These are phyloP conservation scores for Kwoniella botswanensis DNA, from an alignment of 768 basidiomycete species.

Conservation along the genomic window DNA sequence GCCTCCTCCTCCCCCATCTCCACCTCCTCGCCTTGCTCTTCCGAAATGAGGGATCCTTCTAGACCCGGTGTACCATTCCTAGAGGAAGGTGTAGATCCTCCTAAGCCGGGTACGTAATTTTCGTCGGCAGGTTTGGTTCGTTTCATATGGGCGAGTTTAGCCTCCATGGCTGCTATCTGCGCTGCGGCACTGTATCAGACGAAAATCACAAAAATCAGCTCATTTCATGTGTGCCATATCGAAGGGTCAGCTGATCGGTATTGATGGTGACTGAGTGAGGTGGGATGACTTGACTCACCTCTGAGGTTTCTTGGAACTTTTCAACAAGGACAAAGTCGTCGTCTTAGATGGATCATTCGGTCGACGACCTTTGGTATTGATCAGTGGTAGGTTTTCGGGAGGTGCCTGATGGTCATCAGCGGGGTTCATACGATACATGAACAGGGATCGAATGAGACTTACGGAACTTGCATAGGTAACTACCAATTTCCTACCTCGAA, in stretches of 20 bases:
- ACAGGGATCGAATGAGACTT: slow-evolving; percentile 18
- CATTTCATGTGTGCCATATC: neutral
- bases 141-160: slow-evolving; percentile 84
- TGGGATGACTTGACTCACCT: slow-evolving; percentile 59
- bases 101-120: slow-evolving; percentile 41
- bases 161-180: slow-evolving; percentile 96
- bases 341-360: slow-evolving; percentile 61
- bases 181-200: slow-evolving; percentile 68
- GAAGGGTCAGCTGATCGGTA: no score
- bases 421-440: slow-evolving; percentile 46
- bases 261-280: neutral
- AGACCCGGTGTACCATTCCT: slow-evolving; percentile 10
- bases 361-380: slow-evolving; percentile 37
- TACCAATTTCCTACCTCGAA: slow-evolving; percentile 83
- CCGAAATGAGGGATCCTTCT: slow-evolving; percentile 15
- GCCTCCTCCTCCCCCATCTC: slow-evolving; percentile 33
- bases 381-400: slow-evolving; percentile 33
- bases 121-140: slow-evolving; percentile 49
- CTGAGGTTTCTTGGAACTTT: slow-evolving; percentile 67
- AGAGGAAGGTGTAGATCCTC: slow-evolving; percentile 6
- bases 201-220: neutral
- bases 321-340: slow-evolving; percentile 85
- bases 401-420: slow-evolving; percentile 41
- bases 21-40: neutral
- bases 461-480: slow-evolving; percentile 93